A percentile compares a stretch with the other conserved stretches of the same genome.
These are phyloP conservation scores for Yamadazyma sp. DNA, from an alignment of 1,139 yeast genomes.

Conservation along the genomic window DNA sequence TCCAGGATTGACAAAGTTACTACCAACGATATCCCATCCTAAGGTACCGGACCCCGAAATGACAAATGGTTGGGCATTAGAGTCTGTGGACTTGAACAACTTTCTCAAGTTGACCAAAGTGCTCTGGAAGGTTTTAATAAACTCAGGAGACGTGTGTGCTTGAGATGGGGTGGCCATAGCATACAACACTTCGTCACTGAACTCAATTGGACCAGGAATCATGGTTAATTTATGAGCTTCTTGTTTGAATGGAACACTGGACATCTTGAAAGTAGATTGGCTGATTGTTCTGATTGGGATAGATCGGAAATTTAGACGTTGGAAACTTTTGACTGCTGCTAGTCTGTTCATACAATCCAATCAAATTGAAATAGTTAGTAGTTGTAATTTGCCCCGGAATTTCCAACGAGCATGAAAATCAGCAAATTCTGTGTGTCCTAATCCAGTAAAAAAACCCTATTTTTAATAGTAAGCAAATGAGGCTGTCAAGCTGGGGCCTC, in stretches of 20 bases:
- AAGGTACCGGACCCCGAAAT: slow-evolving; percentile 90
- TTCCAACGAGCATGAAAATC: too few species aligned
- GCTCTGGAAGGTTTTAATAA: slow-evolving; percentile 69
- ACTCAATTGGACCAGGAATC: slow-evolving; percentile 94
- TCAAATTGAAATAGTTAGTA: neutral
- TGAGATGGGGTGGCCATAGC: slow-evolving; percentile 87
- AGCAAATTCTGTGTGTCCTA: neutral
- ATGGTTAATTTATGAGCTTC: slow-evolving; percentile 58
- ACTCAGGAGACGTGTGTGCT: slow-evolving; percentile 90
- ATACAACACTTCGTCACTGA: slow-evolving; percentile 74
- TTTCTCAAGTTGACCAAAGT: slow-evolving; percentile 68
- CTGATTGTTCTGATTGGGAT: neutral
- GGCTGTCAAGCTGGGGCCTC: too few species aligned
- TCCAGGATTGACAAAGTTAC: slow-evolving; percentile 70
- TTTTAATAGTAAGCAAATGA: neutral
- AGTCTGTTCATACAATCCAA: slow-evolving; percentile 8
- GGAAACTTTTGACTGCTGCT: neutral
- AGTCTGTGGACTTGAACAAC: slow-evolving; percentile 68
- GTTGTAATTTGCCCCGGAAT: too few species aligned
- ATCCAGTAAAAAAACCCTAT: neutral
- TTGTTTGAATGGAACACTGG: slow-evolving; percentile 38
- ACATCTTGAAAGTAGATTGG: slow-evolving; percentile 18
- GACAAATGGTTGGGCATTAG: slow-evolving; percentile 72
- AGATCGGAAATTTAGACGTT: neutral
- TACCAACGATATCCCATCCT: slow-evolving; percentile 90